Evolutionary conservation across 768 basidiomycete species (phyloP), one percentile per base, ranked within the genome.

Genomic region (Pleurotus sapidus): DNA sequence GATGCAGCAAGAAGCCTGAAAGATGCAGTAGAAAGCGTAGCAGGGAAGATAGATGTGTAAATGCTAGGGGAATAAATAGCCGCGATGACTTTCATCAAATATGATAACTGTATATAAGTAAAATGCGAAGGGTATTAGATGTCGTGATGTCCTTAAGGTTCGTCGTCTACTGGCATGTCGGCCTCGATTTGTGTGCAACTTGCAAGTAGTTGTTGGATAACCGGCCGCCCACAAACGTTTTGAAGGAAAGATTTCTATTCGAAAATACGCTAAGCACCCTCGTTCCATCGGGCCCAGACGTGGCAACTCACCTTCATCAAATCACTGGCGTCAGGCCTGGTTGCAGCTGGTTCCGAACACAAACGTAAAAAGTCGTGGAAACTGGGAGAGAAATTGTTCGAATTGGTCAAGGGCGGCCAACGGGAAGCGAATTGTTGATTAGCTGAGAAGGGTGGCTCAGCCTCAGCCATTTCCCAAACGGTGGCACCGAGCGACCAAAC

Each of bases 401-500:
- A 82, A 17, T 82, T 76, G 30, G 72, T 68, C 37, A 92, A 66
- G 17, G 83, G 72, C 5, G 90, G 90, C 84, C 87, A 90, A 3
- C 84, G 81, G 23, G 84, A 77, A 5, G 76, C 78, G 9, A 89
- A 65, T 57, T 82, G 77, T 53, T 83, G 78, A 0, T 80, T 74
- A 56, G 83, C 79, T 3, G 80, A 76, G 65, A 92, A 93, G 0
- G 91, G 91, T 4, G 91, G 91, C 51, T 82, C 76, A 5, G 84
- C 82, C 65, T 93, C 81, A 1, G 88, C 87, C 70, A 89, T 79
- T 65, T 93, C 91, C 91, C 91, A 92, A 0, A 89, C 79, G 0
- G 91, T 93, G 0, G 91, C 91, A 1, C 91, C 91, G 5, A 91
- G 74, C 0, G 89, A 91, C 89, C 89, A 93, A 0, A 87, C 76